A percentile compares a stretch with the other conserved stretches of the same genome.
Evolutionary conservation across 208 protist species (phyloP).

Genomic region (Crithidia brevicula): DNA sequence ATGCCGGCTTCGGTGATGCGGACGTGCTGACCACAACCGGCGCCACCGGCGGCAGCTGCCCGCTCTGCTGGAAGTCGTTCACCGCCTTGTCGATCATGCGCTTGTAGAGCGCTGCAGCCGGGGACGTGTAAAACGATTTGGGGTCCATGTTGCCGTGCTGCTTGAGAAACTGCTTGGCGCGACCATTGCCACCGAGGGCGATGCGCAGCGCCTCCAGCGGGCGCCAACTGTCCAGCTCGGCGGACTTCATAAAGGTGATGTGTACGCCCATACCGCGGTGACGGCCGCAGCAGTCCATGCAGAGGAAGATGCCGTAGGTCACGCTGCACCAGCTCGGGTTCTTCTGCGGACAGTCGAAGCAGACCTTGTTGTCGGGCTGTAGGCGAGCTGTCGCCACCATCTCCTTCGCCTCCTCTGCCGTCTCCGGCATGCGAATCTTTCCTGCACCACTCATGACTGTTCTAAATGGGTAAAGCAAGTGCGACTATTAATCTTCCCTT

Average conservation of each 20-base stretch:
- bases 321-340: slow-evolving; percentile 97
- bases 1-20: slow-evolving; percentile 1
- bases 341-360: slow-evolving; percentile 97
- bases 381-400: slow-evolving; percentile 66
- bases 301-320: slow-evolving; percentile 97
- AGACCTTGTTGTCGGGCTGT: slow-evolving; percentile 86
- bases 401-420: slow-evolving; percentile 77
- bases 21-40: not conserved
- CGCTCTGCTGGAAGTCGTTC: slow-evolving; percentile 42
- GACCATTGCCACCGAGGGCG: slow-evolving; percentile 90
- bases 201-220: slow-evolving; percentile 85
- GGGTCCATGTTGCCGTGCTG: slow-evolving; percentile 80
- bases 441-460: slow-evolving; percentile 15
- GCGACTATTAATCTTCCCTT: no score
- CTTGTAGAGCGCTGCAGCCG: slow-evolving; percentile 69
- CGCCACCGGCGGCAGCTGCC: slow-evolving; percentile 12
- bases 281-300: slow-evolving; percentile 96
- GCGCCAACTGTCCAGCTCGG: slow-evolving; percentile 91
- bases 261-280: slow-evolving; percentile 97
- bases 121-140: slow-evolving; percentile 71
- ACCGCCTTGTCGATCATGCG: slow-evolving; percentile 71
- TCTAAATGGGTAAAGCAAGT: not conserved
- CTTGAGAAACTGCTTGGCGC: slow-evolving; percentile 77
- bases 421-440: slow-evolving; percentile 44
- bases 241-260: slow-evolving; percentile 96